These are phyloP conservation scores for Biscogniauxia sp. DNA, from an alignment of 2,329 filamentous ascomycete genomes.

Conservation along the genomic window DNA sequence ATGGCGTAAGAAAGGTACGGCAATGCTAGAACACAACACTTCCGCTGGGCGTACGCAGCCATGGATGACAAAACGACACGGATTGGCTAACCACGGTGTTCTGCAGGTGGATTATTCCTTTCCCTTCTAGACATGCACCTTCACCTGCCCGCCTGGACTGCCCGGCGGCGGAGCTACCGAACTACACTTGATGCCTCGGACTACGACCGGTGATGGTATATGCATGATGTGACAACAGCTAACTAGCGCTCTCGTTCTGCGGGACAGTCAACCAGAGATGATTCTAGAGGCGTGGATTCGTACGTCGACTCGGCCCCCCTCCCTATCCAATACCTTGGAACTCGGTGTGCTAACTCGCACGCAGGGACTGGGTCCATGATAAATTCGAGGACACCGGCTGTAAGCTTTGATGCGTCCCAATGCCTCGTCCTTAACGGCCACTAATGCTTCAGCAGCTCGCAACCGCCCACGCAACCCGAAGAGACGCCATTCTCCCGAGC, in stretches of 20 bases:
- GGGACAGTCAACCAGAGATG: slow-evolving; percentile 53
- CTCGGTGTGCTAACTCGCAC: slow-evolving; percentile 24
- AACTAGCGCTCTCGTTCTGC: slow-evolving; percentile 49
- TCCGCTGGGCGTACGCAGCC: slow-evolving; percentile 19
- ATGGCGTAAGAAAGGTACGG: slow-evolving; percentile 85
- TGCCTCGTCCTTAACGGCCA: slow-evolving; percentile 1
- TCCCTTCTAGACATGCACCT: slow-evolving; percentile 30
- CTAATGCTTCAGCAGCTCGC: slow-evolving; percentile 20
- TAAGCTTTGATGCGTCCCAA: slow-evolving; percentile 30
- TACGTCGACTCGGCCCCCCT: slow-evolving; percentile 38
- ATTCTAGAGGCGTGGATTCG: slow-evolving; percentile 67
- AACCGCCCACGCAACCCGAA: slow-evolving; percentile 22
- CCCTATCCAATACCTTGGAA: neutral
- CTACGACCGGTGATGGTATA: slow-evolving; percentile 35
- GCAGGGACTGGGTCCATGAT: slow-evolving; percentile 91
- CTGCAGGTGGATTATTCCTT: slow-evolving; percentile 34
- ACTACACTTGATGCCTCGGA: slow-evolving; percentile 36
- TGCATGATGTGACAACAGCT: slow-evolving; percentile 41
- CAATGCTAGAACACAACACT: neutral
- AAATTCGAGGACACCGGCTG: slow-evolving; percentile 72
- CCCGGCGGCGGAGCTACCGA: slow-evolving; percentile 30
- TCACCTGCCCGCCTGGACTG: slow-evolving; percentile 22
- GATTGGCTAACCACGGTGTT: slow-evolving; percentile 22
- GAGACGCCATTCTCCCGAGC: slow-evolving; percentile 42
- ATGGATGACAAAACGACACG: too few relatives aligned